phyloP scores from a whole-genome alignment of 768 basidiomycete species.

The Galerina marginata region DNA sequence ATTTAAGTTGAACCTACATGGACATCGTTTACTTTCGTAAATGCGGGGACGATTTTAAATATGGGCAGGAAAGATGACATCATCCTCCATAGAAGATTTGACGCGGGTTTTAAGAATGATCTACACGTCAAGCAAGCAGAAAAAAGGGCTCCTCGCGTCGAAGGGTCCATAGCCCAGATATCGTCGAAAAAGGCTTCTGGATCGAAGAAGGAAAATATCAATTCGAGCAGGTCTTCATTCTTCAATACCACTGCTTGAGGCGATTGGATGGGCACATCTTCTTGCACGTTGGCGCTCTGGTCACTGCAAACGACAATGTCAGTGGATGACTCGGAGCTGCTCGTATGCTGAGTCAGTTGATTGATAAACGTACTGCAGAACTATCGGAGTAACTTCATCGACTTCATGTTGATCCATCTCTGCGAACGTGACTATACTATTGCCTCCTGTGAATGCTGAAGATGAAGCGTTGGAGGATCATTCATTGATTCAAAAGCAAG shows the following conservation, averaged over 20 bases:
- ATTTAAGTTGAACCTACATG: slow-evolving; percentile 7
- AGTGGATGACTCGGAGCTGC: no score
- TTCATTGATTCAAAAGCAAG: no score
- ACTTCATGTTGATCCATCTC: no score
- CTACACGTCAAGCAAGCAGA: slow-evolving; percentile 11
- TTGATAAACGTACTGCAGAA: no score
- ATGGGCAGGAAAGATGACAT: slow-evolving; percentile 14
- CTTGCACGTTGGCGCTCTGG: no score
- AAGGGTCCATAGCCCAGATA: neutral
- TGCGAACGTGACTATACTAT: no score
- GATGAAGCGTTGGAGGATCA: no score
- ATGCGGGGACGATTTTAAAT: slow-evolving; percentile 11
- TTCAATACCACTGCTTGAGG: slow-evolving; percentile 2
- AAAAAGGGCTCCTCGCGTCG: slow-evolving; percentile 7
- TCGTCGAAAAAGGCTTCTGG: slow-evolving; percentile 11
- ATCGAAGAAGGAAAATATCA: slow-evolving; percentile 15
- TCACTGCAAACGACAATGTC: no score
- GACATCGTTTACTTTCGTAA: slow-evolving; percentile 10
- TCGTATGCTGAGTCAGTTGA: no score
- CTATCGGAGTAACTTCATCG: no score
- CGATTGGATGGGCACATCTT: no score
- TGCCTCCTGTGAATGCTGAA: no score
- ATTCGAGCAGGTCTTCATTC: slow-evolving; percentile 9
- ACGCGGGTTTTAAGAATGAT: slow-evolving; percentile 9
- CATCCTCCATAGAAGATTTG: slow-evolving; percentile 11